These are phyloP conservation scores for Jatropha curcas DNA, from an alignment of 345 rosid species.

Conservation along the genomic window DNA sequence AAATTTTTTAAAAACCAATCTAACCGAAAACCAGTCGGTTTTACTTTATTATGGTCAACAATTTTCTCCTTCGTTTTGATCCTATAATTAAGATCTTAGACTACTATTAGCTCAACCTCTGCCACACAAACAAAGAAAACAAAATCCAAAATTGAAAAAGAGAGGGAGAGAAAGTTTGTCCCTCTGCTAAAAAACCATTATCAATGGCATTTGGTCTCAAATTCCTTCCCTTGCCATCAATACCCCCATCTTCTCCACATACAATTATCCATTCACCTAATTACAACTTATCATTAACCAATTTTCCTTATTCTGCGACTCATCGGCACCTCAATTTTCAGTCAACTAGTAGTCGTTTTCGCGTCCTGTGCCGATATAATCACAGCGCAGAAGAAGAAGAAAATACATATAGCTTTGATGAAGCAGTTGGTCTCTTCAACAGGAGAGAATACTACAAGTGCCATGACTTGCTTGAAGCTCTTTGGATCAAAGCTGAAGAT, in stretches of 20 bases:
- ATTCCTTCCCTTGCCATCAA: conserved; percentile 9
- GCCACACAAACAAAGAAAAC: conserved; percentile 6
- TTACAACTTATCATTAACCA: not conserved
- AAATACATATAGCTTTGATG: conserved; percentile 43
- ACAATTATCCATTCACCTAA: conserved; percentile 6
- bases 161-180: not conserved
- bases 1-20: too few relatives aligned
- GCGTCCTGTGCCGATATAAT: conserved; percentile 29
- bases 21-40: too few relatives aligned
- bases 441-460: conserved; percentile 70
- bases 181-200: not conserved
- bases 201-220: conserved; percentile 32
- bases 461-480: conserved; percentile 74
- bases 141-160: not conserved
- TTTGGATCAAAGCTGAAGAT: conserved; percentile 74
- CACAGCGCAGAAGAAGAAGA: conserved; percentile 15
- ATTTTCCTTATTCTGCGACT: not conserved
- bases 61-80: too few relatives aligned
- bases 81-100: not conserved
- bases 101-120: not conserved
- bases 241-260: not conserved
- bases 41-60: too few relatives aligned
- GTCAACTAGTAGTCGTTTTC: conserved; percentile 5
- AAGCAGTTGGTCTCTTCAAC: conserved; percentile 69
- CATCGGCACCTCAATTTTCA: conserved; percentile 10